Evolutionary conservation across 2,329 filamentous ascomycete genomes (phyloP), one percentile per base, ranked within the genome.

Genomic region (Fusarium keratoplasticum): DNA sequence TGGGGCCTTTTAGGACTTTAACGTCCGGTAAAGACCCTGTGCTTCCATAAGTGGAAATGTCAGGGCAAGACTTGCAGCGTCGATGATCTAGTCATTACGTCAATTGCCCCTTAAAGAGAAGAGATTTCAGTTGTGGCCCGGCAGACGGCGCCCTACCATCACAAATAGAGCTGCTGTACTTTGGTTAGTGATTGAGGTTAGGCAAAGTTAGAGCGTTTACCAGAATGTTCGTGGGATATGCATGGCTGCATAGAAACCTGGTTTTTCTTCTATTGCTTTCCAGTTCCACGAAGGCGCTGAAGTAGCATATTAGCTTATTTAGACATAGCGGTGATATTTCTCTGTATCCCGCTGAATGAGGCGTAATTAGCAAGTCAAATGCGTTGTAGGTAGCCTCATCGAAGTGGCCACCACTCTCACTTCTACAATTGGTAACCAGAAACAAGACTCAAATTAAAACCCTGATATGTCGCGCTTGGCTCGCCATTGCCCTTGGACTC

Each of bases 61-160:
- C 60, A 60, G 31, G 36, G 31, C 67, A 73, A 74, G 27, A 66
- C 61, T 16, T 71, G 60, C 54, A 64, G 52, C 20, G 36, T 44
- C 29, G 25, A 47, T 61, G 40, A 61, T 25, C 58, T 35, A 47
- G 31, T 20, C 22, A 72, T 69, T 64, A 73, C 71, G 71, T 73
- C 71, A 74, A 61, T 40, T 61, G 52, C 22, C 35, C 25, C 60
- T 18, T 38, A 57, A 44, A 44, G 35, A 25, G 27, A 40, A 31
- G 27, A 42, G 38, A 27, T 25, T 66, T 40, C 16, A 27, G 3
- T 22, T 9, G 14, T 18, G 20, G 6, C 25, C 5, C 13, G 42
- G 42, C 20, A 14, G 42, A 25, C 13, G 16, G 16, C 14, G 22
- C 18, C 16, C 22, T 50, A 13, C 40, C 16, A 20, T 22, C 20